Percentiles rank a stretch among this genome's conserved stretches.
Evolutionary conservation across 352 stramenopile genomes (phyloP).

Genomic region (Phytophthora citrophthora): DNA sequence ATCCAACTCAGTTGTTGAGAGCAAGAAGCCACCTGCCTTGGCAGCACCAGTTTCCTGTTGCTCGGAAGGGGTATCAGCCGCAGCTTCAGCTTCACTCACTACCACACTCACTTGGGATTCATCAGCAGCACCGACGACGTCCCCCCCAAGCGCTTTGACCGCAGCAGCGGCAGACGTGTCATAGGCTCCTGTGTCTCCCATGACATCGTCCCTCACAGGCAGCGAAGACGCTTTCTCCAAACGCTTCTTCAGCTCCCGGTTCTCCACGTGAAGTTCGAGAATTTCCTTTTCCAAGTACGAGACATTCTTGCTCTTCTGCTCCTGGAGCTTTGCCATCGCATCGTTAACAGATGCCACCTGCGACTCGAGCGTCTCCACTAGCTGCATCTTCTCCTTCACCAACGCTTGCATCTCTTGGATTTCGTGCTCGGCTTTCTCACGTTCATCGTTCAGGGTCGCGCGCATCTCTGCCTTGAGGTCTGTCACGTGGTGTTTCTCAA

Average conservation of each 20-base stretch:
- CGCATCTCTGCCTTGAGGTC: slow-evolving; percentile 42
- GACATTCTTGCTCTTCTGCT: slow-evolving; percentile 47
- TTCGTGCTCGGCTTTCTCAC: slow-evolving; percentile 59
- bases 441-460: slow-evolving; percentile 40
- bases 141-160: slow-evolving; percentile 24
- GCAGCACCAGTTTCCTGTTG: neutral
- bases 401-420: slow-evolving; percentile 56
- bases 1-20: slow-evolving; percentile 37
- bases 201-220: slow-evolving; percentile 16
- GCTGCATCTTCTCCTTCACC: slow-evolving; percentile 54
- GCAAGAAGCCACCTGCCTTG: slow-evolving; percentile 43
- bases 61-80: neutral
- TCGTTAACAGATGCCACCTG: slow-evolving; percentile 42
- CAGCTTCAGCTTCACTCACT: neutral
- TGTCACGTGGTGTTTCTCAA: slow-evolving; percentile 39
- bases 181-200: slow-evolving; percentile 27
- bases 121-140: slow-evolving; percentile 4
- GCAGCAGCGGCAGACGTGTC: slow-evolving; percentile 38
- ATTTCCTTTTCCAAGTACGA: slow-evolving; percentile 77
- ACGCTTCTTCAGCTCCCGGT: slow-evolving; percentile 58
- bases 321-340: slow-evolving; percentile 21
- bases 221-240: slow-evolving; percentile 31
- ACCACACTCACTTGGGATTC: slow-evolving; percentile 9
- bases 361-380: slow-evolving; percentile 47
- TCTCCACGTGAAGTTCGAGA: slow-evolving; percentile 66